phyloP scores from a whole-genome alignment of 176 grass and related monocot species.

The Cocos nucifera region DNA sequence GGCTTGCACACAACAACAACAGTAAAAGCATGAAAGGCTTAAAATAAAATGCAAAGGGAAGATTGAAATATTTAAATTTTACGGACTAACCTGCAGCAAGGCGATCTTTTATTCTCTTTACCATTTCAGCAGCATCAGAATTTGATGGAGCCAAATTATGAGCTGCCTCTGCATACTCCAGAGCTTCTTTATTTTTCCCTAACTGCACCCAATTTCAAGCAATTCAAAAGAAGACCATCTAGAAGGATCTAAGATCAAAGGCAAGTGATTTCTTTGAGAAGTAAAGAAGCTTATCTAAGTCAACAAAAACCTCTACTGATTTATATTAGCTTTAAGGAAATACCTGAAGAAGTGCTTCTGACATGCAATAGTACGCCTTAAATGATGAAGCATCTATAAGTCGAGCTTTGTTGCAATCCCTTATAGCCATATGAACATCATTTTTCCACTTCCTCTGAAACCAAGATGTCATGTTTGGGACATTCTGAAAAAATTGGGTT shows the following conservation, averaged over 20 bases:
- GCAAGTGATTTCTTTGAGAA: too few relatives aligned
- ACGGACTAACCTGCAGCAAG: slow-evolving; percentile 47
- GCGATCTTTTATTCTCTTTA: slow-evolving; percentile 46
- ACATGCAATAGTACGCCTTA: slow-evolving; percentile 59
- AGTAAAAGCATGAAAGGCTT: too few relatives aligned
- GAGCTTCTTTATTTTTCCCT: slow-evolving; percentile 72
- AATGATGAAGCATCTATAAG: slow-evolving; percentile 60
- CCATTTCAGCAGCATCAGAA: slow-evolving; percentile 37
- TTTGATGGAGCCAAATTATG: slow-evolving; percentile 40
- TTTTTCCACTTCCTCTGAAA: slow-evolving; percentile 96
- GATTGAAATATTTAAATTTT: too few relatives aligned
- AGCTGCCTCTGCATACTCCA: slow-evolving; percentile 47
- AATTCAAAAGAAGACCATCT: neutral
- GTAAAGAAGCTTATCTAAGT: too few relatives aligned
- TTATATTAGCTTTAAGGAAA: neutral
- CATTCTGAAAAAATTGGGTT: slow-evolving; percentile 12
- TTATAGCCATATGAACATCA: slow-evolving; percentile 90
- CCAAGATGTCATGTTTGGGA: slow-evolving; percentile 20
- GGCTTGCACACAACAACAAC: too few relatives aligned
- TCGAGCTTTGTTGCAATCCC: slow-evolving; percentile 66
- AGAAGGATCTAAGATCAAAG: too few relatives aligned
- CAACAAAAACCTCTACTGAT: too few relatives aligned
- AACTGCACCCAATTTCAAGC: slow-evolving; percentile 40
- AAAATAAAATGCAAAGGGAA: too few relatives aligned
- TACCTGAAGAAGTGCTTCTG: slow-evolving; percentile 82